These are phyloP conservation scores for Tulasnella sp. DNA, from an alignment of 768 basidiomycete species.

Conservation along the genomic window DNA sequence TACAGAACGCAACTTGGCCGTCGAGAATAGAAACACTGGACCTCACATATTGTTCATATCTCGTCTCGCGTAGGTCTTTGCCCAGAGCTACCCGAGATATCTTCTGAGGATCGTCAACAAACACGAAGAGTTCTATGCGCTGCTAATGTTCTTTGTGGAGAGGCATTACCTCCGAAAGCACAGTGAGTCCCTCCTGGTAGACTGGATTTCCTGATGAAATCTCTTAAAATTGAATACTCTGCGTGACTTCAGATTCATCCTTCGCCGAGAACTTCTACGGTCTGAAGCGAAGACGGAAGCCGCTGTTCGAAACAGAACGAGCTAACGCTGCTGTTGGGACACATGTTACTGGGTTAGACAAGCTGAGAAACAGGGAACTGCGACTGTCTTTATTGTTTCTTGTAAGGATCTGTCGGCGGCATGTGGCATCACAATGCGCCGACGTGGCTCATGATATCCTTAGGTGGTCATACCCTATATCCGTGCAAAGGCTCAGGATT, in stretches of 20 bases:
- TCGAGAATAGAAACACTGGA: too few species aligned
- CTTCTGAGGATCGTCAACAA: slow-evolving; percentile 80
- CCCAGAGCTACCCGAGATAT: slow-evolving; percentile 89
- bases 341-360: slow-evolving; percentile 37
- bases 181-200: slow-evolving; percentile 37
- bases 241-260: slow-evolving; percentile 59
- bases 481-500: slow-evolving; percentile 79
- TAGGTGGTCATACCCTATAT: slow-evolving; percentile 85
- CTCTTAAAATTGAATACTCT: background rate
- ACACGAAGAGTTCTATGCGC: slow-evolving; percentile 93
- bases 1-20: too few species aligned
- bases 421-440: background rate
- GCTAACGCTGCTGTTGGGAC: slow-evolving; percentile 56
- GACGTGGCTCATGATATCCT: background rate
- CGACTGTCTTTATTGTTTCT: slow-evolving; percentile 69
- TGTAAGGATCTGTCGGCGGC: slow-evolving; percentile 35
- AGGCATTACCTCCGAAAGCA: slow-evolving; percentile 79
- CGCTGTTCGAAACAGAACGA: slow-evolving; percentile 58
- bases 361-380: slow-evolving; percentile 53
- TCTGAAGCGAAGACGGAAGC: slow-evolving; percentile 63
- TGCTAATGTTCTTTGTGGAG: slow-evolving; percentile 83
- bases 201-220: background rate
- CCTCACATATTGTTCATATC: too few species aligned
- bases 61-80: slow-evolving; percentile 95
- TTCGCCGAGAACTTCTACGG: slow-evolving; percentile 97